Percentiles rank a stretch among this genome's conserved stretches.
Conservation (phyloP, 139 green algal genomes). For the Closterium sp. region DNA sequence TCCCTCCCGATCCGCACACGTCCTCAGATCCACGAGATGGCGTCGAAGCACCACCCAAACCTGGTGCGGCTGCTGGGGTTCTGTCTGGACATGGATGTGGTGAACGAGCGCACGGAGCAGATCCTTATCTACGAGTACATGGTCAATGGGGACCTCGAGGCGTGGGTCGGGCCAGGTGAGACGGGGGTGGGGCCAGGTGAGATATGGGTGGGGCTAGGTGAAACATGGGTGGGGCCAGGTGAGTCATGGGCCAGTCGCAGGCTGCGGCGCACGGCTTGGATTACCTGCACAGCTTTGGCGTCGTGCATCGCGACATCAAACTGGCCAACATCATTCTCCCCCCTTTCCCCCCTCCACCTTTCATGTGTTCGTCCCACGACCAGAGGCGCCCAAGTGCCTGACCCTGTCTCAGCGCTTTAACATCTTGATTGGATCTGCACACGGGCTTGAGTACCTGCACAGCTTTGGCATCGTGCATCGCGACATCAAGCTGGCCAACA, state of each 20-base stretch:
- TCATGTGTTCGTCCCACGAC: neutral
- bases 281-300: no score
- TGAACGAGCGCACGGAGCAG: neutral
- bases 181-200: neutral
- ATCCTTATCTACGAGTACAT: neutral
- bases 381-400: neutral
- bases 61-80: neutral
- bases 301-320: no score
- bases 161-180: neutral
- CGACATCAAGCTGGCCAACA: slow-evolving; percentile 36
- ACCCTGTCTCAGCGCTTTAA: neutral
- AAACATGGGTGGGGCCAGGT: no score
- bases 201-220: no score
- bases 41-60: neutral
- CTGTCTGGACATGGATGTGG: neutral
- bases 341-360: neutral
- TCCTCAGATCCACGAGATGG: neutral
- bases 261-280: no score
- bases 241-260: no score
- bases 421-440: neutral
- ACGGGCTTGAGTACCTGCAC: slow-evolving; percentile 22
- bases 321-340: no score
- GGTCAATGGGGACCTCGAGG: neutral
- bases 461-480: slow-evolving; percentile 32
- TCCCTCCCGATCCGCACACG: no score